Evolutionary conservation across 805 yeast genomes (phyloP).

Genomic region (Saturnispora mendoncae): DNA sequence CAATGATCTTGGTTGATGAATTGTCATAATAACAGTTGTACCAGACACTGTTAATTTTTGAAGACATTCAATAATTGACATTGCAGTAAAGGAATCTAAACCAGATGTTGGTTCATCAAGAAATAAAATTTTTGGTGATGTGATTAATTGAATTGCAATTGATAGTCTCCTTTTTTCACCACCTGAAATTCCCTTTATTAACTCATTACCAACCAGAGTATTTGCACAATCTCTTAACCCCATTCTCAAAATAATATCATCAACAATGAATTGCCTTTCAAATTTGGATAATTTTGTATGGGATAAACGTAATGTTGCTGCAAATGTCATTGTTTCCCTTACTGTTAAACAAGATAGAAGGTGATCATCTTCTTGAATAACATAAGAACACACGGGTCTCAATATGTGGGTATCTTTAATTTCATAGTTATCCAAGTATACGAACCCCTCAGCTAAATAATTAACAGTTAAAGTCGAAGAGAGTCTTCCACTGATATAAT

Average conservation of each 20-base stretch:
- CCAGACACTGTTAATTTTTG: slow-evolving; percentile 45
- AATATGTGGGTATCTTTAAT: slow-evolving; percentile 24
- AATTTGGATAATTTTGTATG: slow-evolving; percentile 25
- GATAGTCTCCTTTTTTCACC: slow-evolving; percentile 80
- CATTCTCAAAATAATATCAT: slow-evolving; percentile 50
- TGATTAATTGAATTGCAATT: slow-evolving; percentile 68
- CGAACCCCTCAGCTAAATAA: slow-evolving; percentile 33
- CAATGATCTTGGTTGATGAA: slow-evolving; percentile 77
- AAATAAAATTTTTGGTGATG: slow-evolving; percentile 61
- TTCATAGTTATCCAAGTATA: slow-evolving; percentile 34
- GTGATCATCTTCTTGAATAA: slow-evolving; percentile 72
- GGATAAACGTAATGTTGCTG: slow-evolving; percentile 61
- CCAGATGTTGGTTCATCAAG: slow-evolving; percentile 91
- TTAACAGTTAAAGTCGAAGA: slow-evolving; percentile 24
- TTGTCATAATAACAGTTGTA: slow-evolving; percentile 63
- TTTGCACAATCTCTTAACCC: slow-evolving; percentile 70
- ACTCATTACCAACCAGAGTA: slow-evolving; percentile 55
- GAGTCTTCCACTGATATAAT: slow-evolving; percentile 53
- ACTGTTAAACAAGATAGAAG: slow-evolving; percentile 67
- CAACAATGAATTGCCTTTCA: slow-evolving; percentile 41
- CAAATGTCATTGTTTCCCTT: slow-evolving; percentile 62
- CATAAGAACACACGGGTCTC: slow-evolving; percentile 55
- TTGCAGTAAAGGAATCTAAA: slow-evolving; percentile 70
- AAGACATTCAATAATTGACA: slow-evolving; percentile 54
- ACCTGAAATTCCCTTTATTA: slow-evolving; percentile 59